Percentiles rank a stretch among this genome's conserved stretches.
Evolutionary conservation across 225 moss, liverwort and hornwort species (phyloP).

Genomic region (Straminergon stramineum): DNA sequence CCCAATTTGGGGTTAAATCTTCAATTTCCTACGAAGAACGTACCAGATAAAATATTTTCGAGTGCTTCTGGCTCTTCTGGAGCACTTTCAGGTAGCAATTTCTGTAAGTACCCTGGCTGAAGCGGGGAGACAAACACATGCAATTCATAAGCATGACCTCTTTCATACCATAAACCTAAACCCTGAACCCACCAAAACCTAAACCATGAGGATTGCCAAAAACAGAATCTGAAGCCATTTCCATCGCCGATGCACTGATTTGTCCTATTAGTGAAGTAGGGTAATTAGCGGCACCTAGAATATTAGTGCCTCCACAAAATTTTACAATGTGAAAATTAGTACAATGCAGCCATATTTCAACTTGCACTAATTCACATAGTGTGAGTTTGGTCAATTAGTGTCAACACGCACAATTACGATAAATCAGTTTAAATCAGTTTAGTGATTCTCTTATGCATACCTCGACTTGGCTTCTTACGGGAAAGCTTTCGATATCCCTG

Average conservation of each 20-base stretch:
- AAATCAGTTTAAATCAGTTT: too few relatives aligned
- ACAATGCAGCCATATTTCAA: neutral
- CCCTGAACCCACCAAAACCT: neutral
- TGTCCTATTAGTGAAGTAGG: neutral
- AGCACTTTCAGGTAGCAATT: conserved; percentile 52
- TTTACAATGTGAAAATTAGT: neutral
- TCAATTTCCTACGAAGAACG: neutral
- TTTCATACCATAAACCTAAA: neutral
- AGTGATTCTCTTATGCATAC: neutral
- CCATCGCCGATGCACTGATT: neutral
- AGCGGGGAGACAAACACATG: neutral
- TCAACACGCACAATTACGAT: neutral
- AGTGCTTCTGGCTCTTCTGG: conserved; percentile 65
- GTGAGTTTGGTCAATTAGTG: neutral
- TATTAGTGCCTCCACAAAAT: neutral
- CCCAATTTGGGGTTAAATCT: neutral
- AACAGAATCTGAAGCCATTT: neutral
- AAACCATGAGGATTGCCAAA: neutral
- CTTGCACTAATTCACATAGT: neutral
- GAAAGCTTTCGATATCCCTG: conserved; percentile 48
- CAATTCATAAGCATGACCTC: neutral
- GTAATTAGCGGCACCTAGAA: neutral
- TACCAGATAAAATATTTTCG: conserved; percentile 52
- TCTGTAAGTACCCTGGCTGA: conserved; percentile 70
- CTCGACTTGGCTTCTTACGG: conserved; percentile 72